Conservation (phyloP, 352 stramenopile species). For the Aphanomyces euteiches region DNA sequence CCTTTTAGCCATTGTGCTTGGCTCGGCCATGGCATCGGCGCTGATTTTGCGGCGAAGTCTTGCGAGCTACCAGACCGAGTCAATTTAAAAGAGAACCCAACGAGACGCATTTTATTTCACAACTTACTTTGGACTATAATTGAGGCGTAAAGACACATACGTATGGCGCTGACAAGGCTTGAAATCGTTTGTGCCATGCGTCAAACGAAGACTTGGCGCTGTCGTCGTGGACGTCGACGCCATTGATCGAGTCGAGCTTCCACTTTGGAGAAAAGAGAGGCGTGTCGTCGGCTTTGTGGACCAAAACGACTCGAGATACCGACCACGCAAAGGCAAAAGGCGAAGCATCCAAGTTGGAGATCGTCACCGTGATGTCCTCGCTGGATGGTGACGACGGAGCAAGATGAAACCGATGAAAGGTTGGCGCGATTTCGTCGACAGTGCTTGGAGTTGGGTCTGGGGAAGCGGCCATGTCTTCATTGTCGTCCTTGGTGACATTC, state of each 20-base stretch:
- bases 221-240: background rate
- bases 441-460: too few species aligned
- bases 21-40: conserved; percentile 60
- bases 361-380: background rate
- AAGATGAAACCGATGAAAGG: too few species aligned
- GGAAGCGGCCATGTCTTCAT: too few species aligned
- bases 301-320: background rate
- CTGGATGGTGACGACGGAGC: too few species aligned
- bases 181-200: background rate
- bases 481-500: too few species aligned
- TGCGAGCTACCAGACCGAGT: conserved; percentile 80
- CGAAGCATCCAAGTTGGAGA: background rate
- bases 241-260: conserved; percentile 1
- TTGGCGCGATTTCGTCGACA: too few species aligned
- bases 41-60: conserved; percentile 71
- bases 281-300: too few species aligned
- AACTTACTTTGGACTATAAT: too few species aligned
- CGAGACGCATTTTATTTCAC: background rate
- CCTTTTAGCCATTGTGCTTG: conserved; percentile 72
- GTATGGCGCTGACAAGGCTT: background rate
- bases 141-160: background rate
- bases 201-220: background rate
- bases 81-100: conserved; percentile 44
- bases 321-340: background rate
- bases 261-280: background rate